Conservation (phyloP, 2,329 filamentous ascomycete species). For the Helminthosporium solani region DNA sequence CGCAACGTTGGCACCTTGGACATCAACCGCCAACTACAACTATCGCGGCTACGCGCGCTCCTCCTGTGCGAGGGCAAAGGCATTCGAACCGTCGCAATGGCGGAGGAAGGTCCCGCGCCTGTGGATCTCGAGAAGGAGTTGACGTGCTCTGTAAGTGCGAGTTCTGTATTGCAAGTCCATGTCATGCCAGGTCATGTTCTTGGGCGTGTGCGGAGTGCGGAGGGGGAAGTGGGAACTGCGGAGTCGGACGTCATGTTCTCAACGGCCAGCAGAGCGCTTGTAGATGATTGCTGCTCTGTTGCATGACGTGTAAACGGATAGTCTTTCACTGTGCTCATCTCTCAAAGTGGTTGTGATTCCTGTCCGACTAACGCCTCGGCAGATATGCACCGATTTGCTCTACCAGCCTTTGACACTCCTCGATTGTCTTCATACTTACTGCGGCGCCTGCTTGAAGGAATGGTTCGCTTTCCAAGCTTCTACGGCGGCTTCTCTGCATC, state of each 20-base stretch:
- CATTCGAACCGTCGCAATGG: conserved; percentile 24
- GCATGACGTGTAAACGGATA: not conserved
- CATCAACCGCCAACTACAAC: not conserved
- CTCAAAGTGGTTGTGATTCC: no score
- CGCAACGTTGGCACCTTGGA: conserved; percentile 15
- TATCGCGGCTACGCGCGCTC: not conserved
- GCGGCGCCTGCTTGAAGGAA: conserved; percentile 90
- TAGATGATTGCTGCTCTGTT: no score
- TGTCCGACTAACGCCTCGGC: conserved; percentile 1
- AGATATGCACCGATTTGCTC: conserved; percentile 97
- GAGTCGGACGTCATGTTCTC: not conserved
- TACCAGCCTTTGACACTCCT: conserved; percentile 89
- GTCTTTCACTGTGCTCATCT: no score
- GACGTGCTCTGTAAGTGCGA: conserved; percentile 79
- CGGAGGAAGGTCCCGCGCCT: conserved; percentile 45
- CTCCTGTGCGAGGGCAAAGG: not conserved
- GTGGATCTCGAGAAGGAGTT: conserved; percentile 87
- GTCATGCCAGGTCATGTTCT: no score
- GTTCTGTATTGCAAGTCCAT: no score
- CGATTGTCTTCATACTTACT: conserved; percentile 94
- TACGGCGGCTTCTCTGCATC: conserved; percentile 54
- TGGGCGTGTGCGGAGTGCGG: not conserved
- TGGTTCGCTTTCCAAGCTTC: conserved; percentile 86
- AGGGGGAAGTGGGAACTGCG: not conserved
- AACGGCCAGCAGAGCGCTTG: not conserved